Conservation (phyloP, 1,284 basidiomycete species). For the Phlebopus sp. region DNA sequence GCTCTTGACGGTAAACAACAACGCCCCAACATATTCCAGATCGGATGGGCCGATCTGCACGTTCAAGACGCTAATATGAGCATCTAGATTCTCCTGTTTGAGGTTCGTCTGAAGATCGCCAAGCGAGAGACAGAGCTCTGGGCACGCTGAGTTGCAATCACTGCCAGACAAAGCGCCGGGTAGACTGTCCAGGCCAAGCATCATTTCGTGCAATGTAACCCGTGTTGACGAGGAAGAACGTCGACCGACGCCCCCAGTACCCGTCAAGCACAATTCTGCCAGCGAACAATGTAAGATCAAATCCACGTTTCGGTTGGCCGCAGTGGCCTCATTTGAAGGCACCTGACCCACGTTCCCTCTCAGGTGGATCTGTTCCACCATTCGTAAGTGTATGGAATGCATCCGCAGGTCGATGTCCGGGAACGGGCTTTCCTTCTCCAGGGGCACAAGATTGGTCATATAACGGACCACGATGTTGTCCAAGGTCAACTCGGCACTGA, state of each 20-base stretch:
- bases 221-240: not conserved
- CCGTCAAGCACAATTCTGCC: constrained; percentile 17
- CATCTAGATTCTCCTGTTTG: constrained; percentile 20
- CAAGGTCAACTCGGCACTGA: constrained; percentile 45
- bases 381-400: constrained; percentile 22
- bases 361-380: constrained; percentile 25
- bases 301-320: constrained; percentile 15
- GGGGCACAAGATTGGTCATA: constrained; percentile 31
- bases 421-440: constrained; percentile 2
- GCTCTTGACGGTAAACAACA: constrained; percentile 33
- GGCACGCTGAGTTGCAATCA: constrained; percentile 10
- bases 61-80: constrained; percentile 29
- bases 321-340: constrained; percentile 1
- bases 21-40: constrained; percentile 44
- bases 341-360: not conserved
- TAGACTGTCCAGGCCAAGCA: constrained; percentile 12
- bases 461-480: constrained; percentile 45
- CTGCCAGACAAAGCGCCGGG: not conserved
- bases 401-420: constrained; percentile 23
- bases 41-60: constrained; percentile 42
- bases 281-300: constrained; percentile 20
- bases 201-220: constrained; percentile 19
- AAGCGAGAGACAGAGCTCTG: constrained; percentile 21
- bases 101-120: constrained; percentile 24
- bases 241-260: constrained; percentile 1